Base-by-base conservation (phyloP, 2,329 filamentous ascomycete species). In the Ophiosphaerella herpotricha region DNA sequence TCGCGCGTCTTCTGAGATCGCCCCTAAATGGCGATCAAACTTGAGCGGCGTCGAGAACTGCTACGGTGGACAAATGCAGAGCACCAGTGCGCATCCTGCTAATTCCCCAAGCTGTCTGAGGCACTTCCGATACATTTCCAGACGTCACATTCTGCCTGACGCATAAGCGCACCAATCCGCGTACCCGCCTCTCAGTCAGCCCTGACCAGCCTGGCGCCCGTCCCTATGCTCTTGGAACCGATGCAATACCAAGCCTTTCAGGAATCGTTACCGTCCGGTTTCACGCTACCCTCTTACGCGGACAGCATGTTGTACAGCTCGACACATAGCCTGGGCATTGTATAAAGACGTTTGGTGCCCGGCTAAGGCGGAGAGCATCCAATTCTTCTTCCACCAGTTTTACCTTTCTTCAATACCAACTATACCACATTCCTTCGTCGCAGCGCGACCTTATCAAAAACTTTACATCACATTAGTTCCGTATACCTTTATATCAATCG, bases 211-310 rank as follows among this genome's bases (percentile, higher is more conserved):
- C 48, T 48, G 48, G 54, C 52, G 55, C 44, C 38, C 34, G 53
- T 50, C 52, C 33, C 42, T 36, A 52, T 52, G 38, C 37, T 40
- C 39, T 48, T 32, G 21, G 52, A 47, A 51, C 53, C 61, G 37
- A 68, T 64, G 60, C 62, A 44, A 54, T 33, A 46, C 26, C 44
- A 47, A 43, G 55, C 56, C 50, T 54, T 49, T 62, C 61, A 68
- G 68, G 66, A 69, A 64, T 52, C 34, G 39, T 32, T 13, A 31
- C 39, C 45, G 57, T 61, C 68, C 68, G 68, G 70, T 72, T 73
- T 73, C 68, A 72, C 41, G 45, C 48, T 53, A 54, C 49, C 47
- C 32, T 31, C 32, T 47, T 39, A 41, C 43, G 40, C 49, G 40
- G 40, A 29, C 37, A 39, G 31, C 18, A 38, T 35, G 43, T 43